Evolutionary conservation across 306 rosid species (phyloP), one percentile per base, ranked within the genome.

Genomic region (Ormosia semicastrata): DNA sequence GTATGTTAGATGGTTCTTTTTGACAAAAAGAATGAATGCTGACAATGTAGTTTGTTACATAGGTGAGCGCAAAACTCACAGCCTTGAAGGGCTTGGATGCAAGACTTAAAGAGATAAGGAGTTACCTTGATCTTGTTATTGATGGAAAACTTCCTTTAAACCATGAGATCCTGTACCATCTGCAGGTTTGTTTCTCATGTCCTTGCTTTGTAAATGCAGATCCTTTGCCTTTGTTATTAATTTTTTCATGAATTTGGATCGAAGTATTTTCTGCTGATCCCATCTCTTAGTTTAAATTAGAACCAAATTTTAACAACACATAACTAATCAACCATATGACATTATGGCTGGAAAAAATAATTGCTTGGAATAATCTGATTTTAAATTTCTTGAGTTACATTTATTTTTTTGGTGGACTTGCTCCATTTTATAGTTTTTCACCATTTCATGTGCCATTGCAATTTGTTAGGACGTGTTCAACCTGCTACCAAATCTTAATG

Each of bases 41-140:
- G 65, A 85, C 66, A 47, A 39, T 40, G 33, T 50, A 18, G 11
- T 65, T 33, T 50, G 56, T 81, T 72, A 37, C 84, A 29, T 75
- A 94, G 98, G 98, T 94, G 59, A 88, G 94, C 34, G 98, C 89
- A 68, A 94, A 94, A 84, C 97, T 94, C 44, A 91, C 96, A 56
- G 98, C 97, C 79, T 82, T 94, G 82, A 94, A 94, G 86, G 98
- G 98, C 73, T 91, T 94, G 89, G 98, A 92, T 91, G 96, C 97
- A 30, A 91, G 98, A 49, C 87, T 94, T 69, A 81, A 72, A 62
- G 97, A 94, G 85, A 94, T 94, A 59, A 90, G 93, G 72, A 68
- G 94, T 84, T 94, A 94, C 76, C 96, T 94, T 39, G 97, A 94
- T 71, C 96, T 92, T 71, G 97, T 94, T 24, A 86, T 94, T 71